Evolutionary conservation across 257 asterid species (phyloP).

Genomic region (Primulina eburnea): DNA sequence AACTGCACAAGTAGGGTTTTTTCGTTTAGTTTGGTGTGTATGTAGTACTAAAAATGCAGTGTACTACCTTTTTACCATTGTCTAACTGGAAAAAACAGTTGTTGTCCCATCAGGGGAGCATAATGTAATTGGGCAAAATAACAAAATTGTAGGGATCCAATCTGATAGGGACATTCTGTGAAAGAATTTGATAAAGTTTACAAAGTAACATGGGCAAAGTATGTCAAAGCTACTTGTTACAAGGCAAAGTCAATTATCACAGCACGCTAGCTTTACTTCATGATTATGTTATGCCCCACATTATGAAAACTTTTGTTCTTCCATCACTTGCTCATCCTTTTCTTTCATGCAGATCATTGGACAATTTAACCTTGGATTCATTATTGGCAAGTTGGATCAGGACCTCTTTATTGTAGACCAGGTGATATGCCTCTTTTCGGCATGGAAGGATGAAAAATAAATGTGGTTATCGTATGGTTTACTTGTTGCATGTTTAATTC

Average conservation of each 20-base stretch:
- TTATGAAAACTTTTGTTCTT: conserved; percentile 2
- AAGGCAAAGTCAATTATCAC: neutral
- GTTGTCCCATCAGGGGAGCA: neutral
- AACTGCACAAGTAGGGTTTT: neutral
- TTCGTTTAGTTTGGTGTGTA: neutral
- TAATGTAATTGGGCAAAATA: neutral
- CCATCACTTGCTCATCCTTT: conserved; percentile 18
- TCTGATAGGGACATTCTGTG: neutral
- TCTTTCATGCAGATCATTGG: conserved; percentile 71
- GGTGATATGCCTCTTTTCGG: conserved; percentile 46
- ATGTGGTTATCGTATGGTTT: neutral
- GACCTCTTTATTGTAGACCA: conserved; percentile 98
- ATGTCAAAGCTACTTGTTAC: neutral
- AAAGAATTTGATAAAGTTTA: neutral
- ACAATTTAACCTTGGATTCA: conserved; percentile 95
- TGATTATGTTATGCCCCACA: conserved; percentile 7
- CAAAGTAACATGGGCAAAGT: conserved; percentile 9
- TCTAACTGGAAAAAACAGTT: neutral
- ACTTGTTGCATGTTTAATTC: conserved; percentile 8
- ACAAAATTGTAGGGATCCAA: neutral
- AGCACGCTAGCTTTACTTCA: conserved; percentile 12
- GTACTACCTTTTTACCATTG: too few relatives aligned
- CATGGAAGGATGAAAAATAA: neutral
- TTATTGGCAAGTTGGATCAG: conserved; percentile 74
- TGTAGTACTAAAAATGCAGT: too few relatives aligned